Evolutionary conservation across 1,284 basidiomycete species (phyloP), one percentile per base, ranked within the genome.

Genomic region (Cryptococcus jaspeensis): DNA sequence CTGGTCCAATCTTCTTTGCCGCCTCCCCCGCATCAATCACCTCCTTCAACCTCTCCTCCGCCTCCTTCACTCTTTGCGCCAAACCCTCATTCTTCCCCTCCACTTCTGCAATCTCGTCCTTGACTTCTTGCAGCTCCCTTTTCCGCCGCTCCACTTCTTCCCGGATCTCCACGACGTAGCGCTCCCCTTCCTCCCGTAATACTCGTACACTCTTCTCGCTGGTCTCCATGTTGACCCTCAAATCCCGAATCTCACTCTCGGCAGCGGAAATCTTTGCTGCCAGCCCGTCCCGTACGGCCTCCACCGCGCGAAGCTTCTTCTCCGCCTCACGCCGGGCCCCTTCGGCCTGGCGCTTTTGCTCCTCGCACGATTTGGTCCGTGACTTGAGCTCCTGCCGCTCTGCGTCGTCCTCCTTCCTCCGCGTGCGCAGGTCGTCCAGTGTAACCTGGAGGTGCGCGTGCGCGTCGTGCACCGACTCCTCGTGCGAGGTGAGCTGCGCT

Each of bases 261-360:
- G 92, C 80, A 63, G 82, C 82, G 53, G 83, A 82, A 56, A 91
- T 85, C 50, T 86, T 84, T 57, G 81, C 82, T 46, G 80, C 80
- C 5, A 88, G 83, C 52, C 81, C 85, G 65, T 88, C 86, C 43
- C 87, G 84, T 58, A 83, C 80, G 45, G 76, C 80, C 71, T 88
- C 85, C 4, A 85, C 85, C 16, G 82, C 80, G 65, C 87, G 88
- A 56, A 95, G 81, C 62, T 87, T 87, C 79, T 90, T 92, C 77
- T 97, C 94, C 2, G 88, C 90, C 40, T 97, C 92, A 46, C 87
- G 83, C 70, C 86, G 87, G 52, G 81, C 78, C 50, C 83, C 81
- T 74, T 97, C 94, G 5, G 92, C 90, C 46, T 81, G 80, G 40
- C 94, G 86, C 77, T 89, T 91, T 57, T 85, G 82, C 69, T 98